phyloP scores from a whole-genome alignment of 495 filamentous ascomycete genomes.

The Penicillium roqueforti region DNA sequence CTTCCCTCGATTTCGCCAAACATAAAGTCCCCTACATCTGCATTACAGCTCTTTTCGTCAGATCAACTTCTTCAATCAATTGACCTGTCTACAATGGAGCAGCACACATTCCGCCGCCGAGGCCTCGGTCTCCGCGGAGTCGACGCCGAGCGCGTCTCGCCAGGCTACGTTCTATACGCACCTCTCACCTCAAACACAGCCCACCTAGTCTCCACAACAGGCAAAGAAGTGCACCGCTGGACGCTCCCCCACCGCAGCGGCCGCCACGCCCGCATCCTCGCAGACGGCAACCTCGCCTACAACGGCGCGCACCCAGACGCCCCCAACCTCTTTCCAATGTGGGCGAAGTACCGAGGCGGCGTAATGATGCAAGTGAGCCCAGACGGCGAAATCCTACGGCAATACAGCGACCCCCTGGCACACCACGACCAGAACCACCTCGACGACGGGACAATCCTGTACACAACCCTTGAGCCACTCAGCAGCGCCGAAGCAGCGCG shows the following conservation, averaged over 20 bases:
- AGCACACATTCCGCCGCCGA: slow-evolving; percentile 41
- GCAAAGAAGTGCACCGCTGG: slow-evolving; percentile 43
- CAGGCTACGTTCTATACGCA: slow-evolving; percentile 42
- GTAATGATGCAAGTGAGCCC: slow-evolving; percentile 41
- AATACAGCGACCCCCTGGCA: slow-evolving; percentile 39
- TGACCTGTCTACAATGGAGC: slow-evolving; percentile 29
- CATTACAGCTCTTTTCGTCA: background rate
- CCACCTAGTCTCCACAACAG: slow-evolving; percentile 39
- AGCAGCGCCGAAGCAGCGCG: slow-evolving; percentile 29
- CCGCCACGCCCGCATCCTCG: slow-evolving; percentile 41
- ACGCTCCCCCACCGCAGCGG: slow-evolving; percentile 38
- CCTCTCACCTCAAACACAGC: slow-evolving; percentile 40
- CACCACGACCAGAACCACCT: slow-evolving; percentile 49
- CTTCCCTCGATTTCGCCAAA: background rate
- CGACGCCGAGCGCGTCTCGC: slow-evolving; percentile 33
- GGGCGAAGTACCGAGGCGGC: slow-evolving; percentile 44
- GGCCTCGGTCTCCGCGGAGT: slow-evolving; percentile 42
- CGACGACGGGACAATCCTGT: slow-evolving; percentile 39
- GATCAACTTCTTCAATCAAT: background rate
- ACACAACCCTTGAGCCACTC: slow-evolving; percentile 41
- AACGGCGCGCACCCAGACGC: slow-evolving; percentile 41
- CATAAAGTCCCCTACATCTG: background rate
- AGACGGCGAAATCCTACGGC: slow-evolving; percentile 30
- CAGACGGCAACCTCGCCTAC: slow-evolving; percentile 41
- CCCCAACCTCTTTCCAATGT: slow-evolving; percentile 41